Conservation (phyloP, 139 green algal species). For the Mychonastes homosphaera region DNA sequence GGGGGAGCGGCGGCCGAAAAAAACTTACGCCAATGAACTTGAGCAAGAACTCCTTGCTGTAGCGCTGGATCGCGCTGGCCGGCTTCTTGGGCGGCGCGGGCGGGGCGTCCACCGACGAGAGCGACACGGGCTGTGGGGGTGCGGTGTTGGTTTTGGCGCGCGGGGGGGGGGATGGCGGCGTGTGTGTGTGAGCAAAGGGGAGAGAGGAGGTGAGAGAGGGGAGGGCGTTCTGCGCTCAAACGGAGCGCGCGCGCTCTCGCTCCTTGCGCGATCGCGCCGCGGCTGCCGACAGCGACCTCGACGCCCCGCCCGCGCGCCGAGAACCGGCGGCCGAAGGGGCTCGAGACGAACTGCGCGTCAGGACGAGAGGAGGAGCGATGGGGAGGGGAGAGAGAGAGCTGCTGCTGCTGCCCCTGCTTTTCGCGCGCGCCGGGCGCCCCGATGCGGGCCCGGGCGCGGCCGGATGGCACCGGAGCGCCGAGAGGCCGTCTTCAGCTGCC, state of each 20-base stretch:
- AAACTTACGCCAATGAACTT: slow-evolving; percentile 56
- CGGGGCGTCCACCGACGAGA: too few relatives aligned
- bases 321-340: too few relatives aligned
- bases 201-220: too few relatives aligned
- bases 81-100: slow-evolving; percentile 44
- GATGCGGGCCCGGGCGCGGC: not conserved
- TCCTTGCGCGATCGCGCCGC: not conserved
- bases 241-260: not conserved
- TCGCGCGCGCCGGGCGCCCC: not conserved
- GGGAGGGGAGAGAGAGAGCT: slow-evolving; percentile 6
- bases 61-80: slow-evolving; percentile 40
- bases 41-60: slow-evolving; percentile 59
- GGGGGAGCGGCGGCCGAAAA: not conserved
- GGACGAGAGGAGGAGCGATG: not conserved
- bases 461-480: not conserved
- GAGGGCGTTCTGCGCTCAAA: not conserved
- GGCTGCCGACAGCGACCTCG: not conserved
- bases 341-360: not conserved
- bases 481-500: too few relatives aligned
- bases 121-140: too few relatives aligned
- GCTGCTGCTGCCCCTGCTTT: not conserved
- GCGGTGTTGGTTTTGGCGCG: too few relatives aligned
- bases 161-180: not conserved
- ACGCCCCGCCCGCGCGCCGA: too few relatives aligned
- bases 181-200: not conserved